Evolutionary conservation across 1,139 yeast species (phyloP).

Genomic region (Kazachstania sp.): DNA sequence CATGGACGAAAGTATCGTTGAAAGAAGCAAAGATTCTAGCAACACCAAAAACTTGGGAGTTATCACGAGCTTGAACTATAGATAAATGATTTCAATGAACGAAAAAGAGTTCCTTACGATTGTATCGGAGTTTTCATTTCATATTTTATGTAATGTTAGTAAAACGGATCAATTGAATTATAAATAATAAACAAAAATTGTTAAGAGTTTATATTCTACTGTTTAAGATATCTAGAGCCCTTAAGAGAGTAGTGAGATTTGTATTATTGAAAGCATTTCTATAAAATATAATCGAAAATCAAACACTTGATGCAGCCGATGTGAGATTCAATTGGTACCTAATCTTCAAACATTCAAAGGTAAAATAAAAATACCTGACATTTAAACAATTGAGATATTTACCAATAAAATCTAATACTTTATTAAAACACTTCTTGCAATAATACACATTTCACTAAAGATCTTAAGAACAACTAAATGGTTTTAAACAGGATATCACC

Average conservation of each 20-base stretch:
- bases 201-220: constrained; percentile 2
- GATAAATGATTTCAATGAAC: constrained; percentile 4
- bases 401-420: background rate
- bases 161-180: background rate
- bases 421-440: background rate
- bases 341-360: background rate
- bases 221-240: constrained; percentile 6
- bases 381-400: background rate
- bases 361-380: background rate
- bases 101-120: background rate
- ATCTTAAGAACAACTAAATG: constrained; percentile 30
- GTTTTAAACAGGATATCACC: constrained; percentile 35
- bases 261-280: no score
- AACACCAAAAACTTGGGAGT: constrained; percentile 99
- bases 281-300: no score
- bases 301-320: no score
- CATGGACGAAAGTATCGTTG: constrained; percentile 99
- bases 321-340: background rate
- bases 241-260: background rate
- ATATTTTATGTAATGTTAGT: constrained; percentile 7
- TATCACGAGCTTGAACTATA: constrained; percentile 70
- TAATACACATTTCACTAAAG: background rate
- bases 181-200: background rate
- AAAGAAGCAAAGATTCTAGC: constrained; percentile 99
- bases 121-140: background rate